Evolutionary conservation across 805 yeast species (phyloP).

Genomic region (Kodamaea restingae): DNA sequence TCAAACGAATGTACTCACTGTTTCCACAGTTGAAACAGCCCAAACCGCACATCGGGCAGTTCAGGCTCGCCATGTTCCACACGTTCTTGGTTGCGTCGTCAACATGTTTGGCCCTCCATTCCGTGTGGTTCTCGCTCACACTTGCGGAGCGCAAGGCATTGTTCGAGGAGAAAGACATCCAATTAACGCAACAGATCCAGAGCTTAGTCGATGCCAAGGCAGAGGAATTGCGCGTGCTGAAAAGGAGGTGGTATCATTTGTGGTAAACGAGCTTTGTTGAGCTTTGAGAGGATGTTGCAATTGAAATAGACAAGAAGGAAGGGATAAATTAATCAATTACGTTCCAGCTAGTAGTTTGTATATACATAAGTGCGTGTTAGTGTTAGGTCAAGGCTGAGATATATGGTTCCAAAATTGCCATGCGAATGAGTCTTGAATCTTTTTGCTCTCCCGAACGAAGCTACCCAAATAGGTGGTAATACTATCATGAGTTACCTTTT

Average conservation of each 20-base stretch:
- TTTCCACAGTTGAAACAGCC: constrained; percentile 6
- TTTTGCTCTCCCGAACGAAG: too few species aligned
- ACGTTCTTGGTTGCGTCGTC: constrained; percentile 38
- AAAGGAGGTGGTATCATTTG: constrained; percentile 14
- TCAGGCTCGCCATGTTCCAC: constrained; percentile 35
- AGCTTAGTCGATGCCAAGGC: constrained; percentile 23
- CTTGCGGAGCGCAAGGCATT: constrained; percentile 20
- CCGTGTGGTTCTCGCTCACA: constrained; percentile 31
- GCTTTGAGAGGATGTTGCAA: too few species aligned
- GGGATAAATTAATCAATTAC: too few species aligned
- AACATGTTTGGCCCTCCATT: constrained; percentile 33
- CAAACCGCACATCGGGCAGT: constrained; percentile 34
- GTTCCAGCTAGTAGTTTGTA: too few species aligned
- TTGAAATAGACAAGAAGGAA: too few species aligned
- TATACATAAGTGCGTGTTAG: too few species aligned
- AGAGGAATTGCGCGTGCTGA: constrained; percentile 16
- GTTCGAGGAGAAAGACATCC: constrained; percentile 16
- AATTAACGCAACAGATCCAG: constrained; percentile 25
- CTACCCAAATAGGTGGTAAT: too few species aligned
- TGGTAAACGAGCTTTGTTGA: constrained; percentile 5
- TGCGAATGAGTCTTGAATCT: too few species aligned
- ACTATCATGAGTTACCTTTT: too few species aligned
- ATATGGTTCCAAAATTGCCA: too few species aligned
- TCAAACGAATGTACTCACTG: constrained; percentile 1
- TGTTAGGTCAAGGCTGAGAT: too few species aligned